A percentile compares a stretch with the other conserved stretches of the same genome.
These are phyloP conservation scores for Raphanus sativus DNA, from an alignment of 345 rosid genomes.

Conservation along the genomic window DNA sequence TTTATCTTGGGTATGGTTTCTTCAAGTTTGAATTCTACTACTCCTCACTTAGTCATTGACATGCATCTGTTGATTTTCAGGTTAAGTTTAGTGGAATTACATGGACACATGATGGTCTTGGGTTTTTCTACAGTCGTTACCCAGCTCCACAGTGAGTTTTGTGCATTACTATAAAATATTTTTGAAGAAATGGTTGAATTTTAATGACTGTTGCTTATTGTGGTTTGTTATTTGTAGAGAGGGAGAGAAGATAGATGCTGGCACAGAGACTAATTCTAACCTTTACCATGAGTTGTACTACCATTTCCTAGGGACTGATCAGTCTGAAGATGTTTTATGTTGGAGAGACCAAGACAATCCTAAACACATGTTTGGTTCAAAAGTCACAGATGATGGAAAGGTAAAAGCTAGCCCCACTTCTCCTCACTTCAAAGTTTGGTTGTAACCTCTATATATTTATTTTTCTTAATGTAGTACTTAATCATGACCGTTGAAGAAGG, in stretches of 20 bases:
- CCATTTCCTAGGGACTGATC: conserved; percentile 76
- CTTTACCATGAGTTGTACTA: conserved; percentile 79
- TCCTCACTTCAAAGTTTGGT: background rate
- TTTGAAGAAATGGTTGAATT: background rate
- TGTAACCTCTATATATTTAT: background rate
- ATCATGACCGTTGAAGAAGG: conserved; percentile 54
- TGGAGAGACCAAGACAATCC: conserved; percentile 90
- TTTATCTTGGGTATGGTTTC: conserved; percentile 70
- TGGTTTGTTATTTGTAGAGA: conserved; percentile 50
- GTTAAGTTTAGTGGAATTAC: conserved; percentile 71
- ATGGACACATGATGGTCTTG: conserved; percentile 90
- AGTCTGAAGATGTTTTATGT: conserved; percentile 83
- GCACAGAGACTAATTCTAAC: conserved; percentile 83
- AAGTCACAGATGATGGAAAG: conserved; percentile 87
- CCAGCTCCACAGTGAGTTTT: conserved; percentile 76
- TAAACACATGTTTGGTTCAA: conserved; percentile 51
- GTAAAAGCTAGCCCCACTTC: conserved; percentile 32
- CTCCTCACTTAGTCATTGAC: background rate
- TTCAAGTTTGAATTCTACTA: background rate
- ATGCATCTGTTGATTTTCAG: conserved; percentile 38
- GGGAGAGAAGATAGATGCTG: conserved; percentile 81
- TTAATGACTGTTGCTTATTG: background rate
- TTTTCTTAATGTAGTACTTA: conserved; percentile 57
- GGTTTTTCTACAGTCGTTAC: conserved; percentile 89
- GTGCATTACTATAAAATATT: background rate